A percentile compares a stretch with the other conserved stretches of the same genome.
phyloP scores from a whole-genome alignment of 441 rosid genomes.

The Populus hybrid region DNA sequence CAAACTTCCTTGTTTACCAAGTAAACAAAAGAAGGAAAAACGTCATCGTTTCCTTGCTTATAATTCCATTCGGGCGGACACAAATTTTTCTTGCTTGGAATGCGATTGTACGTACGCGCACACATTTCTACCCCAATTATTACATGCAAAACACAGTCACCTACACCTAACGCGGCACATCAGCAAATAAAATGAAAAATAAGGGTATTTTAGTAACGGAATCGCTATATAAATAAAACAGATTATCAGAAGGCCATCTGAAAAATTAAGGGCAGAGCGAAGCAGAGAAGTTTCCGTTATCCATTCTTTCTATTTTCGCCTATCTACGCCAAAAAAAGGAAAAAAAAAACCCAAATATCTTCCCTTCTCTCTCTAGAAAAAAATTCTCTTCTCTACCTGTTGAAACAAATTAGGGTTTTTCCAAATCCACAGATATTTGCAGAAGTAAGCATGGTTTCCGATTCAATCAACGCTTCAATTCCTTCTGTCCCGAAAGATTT shows the following conservation, averaged over 20 bases:
- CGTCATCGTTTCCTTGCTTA: neutral
- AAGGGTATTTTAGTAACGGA: slow-evolving; percentile 14
- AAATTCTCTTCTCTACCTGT: slow-evolving; percentile 14
- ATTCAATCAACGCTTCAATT: slow-evolving; percentile 52
- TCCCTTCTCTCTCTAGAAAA: slow-evolving; percentile 9
- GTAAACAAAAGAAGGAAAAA: neutral
- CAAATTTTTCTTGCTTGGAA: neutral
- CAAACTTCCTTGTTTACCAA: neutral
- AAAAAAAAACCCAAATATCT: neutral
- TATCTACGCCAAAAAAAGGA: neutral
- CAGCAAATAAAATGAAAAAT: neutral
- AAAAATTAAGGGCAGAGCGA: slow-evolving; percentile 31
- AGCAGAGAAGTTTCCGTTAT: slow-evolving; percentile 76
- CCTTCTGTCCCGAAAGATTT: slow-evolving; percentile 31
- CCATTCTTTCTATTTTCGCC: slow-evolving; percentile 15
- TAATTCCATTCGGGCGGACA: neutral
- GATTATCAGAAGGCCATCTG: neutral
- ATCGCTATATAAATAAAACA: neutral
- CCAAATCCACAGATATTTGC: slow-evolving; percentile 7
- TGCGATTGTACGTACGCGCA: neutral
- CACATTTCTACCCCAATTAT: neutral
- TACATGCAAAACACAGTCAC: neutral
- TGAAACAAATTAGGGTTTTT: neutral
- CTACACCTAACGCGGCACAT: neutral
- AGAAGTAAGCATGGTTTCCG: slow-evolving; percentile 54